These are phyloP conservation scores for Heteromeles arbutifolia DNA, from an alignment of 306 rosid genomes.

Conservation along the genomic window DNA sequence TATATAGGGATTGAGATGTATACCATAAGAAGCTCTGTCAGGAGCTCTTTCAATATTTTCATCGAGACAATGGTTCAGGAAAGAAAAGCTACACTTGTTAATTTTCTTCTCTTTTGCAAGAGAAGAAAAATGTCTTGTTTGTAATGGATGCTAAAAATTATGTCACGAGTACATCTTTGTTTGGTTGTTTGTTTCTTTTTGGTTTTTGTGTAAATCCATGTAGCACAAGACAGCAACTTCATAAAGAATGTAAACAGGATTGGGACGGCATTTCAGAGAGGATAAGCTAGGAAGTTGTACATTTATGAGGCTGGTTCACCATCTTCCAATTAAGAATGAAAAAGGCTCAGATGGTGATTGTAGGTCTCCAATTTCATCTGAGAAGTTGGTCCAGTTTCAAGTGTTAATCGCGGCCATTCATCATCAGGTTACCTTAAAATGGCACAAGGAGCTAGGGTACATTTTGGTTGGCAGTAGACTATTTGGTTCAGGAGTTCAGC, in stretches of 20 bases:
- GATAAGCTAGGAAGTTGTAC: not conserved
- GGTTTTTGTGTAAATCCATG: not conserved
- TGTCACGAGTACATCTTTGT: not conserved
- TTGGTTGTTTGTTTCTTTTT: not conserved
- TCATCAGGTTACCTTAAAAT: not conserved
- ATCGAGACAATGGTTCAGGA: not conserved
- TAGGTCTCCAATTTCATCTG: not conserved
- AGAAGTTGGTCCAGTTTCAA: not conserved
- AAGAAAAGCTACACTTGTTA: not conserved
- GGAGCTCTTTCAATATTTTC: not conserved
- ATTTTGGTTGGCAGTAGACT: not conserved
- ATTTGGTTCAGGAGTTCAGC: not conserved
- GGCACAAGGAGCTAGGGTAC: not conserved
- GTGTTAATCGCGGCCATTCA: not conserved
- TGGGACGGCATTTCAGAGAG: not conserved
- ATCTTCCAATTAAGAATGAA: too few species aligned
- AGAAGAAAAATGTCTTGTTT: not conserved
- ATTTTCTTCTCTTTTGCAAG: not conserved
- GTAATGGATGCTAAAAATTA: not conserved
- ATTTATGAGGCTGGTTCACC: not conserved
- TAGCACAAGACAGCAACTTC: not conserved
- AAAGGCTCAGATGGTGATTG: not conserved
- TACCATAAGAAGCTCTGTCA: not conserved
- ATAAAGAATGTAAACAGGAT: not conserved
- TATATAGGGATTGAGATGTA: not conserved